Evolutionary conservation across 768 basidiomycete genomes (phyloP).

Genomic region (Leccinellum albellum): DNA sequence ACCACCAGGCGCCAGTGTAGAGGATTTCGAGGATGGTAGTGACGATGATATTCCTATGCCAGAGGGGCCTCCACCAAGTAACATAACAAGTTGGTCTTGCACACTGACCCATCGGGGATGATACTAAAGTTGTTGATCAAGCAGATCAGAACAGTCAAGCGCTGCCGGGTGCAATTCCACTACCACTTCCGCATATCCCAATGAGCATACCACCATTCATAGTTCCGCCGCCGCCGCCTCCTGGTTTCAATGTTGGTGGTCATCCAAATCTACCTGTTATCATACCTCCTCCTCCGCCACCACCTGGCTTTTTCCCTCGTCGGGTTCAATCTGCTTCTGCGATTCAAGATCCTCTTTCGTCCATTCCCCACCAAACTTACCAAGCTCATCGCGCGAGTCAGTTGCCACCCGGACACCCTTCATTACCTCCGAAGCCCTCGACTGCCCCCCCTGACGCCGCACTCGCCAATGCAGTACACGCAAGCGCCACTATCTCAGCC

Average conservation of each 20-base stretch:
- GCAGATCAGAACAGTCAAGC: constrained; percentile 10
- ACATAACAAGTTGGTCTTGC: constrained; percentile 15
- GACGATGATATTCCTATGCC: constrained; percentile 92
- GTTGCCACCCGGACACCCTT: constrained; percentile 35
- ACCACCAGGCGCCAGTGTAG: constrained; percentile 44
- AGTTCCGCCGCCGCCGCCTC: constrained; percentile 13
- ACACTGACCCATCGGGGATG: not conserved
- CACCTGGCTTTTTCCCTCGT: constrained; percentile 65
- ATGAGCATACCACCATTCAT: constrained; percentile 17
- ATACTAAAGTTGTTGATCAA: not conserved
- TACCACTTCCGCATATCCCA: constrained; percentile 13
- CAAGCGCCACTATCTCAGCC: constrained; percentile 73
- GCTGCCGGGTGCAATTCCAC: not conserved
- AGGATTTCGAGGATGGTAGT: constrained; percentile 45
- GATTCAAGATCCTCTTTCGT: constrained; percentile 73
- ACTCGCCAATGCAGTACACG: constrained; percentile 43
- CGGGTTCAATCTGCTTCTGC: constrained; percentile 47
- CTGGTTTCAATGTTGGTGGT: constrained; percentile 10
- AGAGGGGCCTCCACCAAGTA: constrained; percentile 65
- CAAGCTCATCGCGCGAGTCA: constrained; percentile 63
- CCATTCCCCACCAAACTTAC: constrained; percentile 73
- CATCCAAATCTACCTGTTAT: constrained; percentile 13
- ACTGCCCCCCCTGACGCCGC: constrained; percentile 23
- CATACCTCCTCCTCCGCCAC: constrained; percentile 40
- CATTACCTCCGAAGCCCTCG: constrained; percentile 42